These are phyloP conservation scores for Neocucurbitaria cava DNA, from an alignment of 2,329 filamentous ascomycete species.

Conservation along the genomic window DNA sequence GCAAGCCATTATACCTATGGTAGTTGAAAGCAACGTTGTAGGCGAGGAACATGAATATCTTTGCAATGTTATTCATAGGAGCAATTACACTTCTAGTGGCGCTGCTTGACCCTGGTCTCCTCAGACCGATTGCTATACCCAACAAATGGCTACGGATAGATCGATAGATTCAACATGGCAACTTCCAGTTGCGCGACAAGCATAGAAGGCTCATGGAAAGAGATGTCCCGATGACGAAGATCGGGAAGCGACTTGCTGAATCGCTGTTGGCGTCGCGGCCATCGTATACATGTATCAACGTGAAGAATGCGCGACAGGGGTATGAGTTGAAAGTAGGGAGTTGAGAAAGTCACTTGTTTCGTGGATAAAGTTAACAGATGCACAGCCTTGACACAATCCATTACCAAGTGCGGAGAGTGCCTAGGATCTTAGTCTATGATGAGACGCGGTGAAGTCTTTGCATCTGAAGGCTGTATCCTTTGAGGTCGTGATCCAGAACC, in stretches of 20 bases:
- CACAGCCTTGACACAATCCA: too few relatives aligned
- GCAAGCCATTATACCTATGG: too few relatives aligned
- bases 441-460: too few relatives aligned
- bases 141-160: slow-evolving; percentile 24
- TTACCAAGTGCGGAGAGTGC: too few relatives aligned
- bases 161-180: slow-evolving; percentile 34
- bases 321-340: background rate
- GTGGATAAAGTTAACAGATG: too few relatives aligned
- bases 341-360: too few relatives aligned
- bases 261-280: slow-evolving; percentile 2
- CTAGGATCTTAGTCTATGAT: too few relatives aligned
- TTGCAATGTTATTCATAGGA: slow-evolving; percentile 25
- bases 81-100: slow-evolving; percentile 15
- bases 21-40: too few relatives aligned
- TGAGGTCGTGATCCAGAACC: too few relatives aligned
- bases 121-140: slow-evolving; percentile 23
- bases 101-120: slow-evolving; percentile 15
- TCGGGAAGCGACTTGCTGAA: background rate
- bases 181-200: slow-evolving; percentile 30
- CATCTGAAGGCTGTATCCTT: too few relatives aligned
- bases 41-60: slow-evolving; percentile 30
- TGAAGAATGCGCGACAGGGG: background rate
- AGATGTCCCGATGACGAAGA: slow-evolving; percentile 2
- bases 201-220: slow-evolving; percentile 19
- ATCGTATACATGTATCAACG: background rate